Base-by-base conservation (phyloP, 2,329 filamentous ascomycete genomes). In the Geoglossum cookeanum region DNA sequence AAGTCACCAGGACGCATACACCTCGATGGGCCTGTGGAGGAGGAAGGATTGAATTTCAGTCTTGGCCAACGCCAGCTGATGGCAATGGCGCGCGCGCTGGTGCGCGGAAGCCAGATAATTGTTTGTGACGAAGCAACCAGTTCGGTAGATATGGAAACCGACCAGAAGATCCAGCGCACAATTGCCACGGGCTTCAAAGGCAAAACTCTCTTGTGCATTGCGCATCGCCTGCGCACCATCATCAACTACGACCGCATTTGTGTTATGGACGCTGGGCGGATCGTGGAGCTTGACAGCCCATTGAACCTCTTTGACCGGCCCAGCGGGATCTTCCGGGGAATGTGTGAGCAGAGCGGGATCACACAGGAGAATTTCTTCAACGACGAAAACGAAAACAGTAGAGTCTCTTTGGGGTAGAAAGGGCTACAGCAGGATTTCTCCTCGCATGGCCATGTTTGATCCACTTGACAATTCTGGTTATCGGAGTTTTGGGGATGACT, bases 71-170 rank as follows among this genome's bases (percentile, higher is more conserved):
- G 92, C 2, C 92, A 97, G 70, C 79, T 97, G 54, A 94, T 97
- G 85, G 92, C 92, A 0, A 77, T 98, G 0, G 90, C 90, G 0
- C 83, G 92, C 0, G 92, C 92, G 0, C 79, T 98, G 1, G 91
- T 97, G 3, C 83, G 91, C 42, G 81, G 84, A 48, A 85, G 84
- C 0, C 87, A 85, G 63, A 96, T 97, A 70, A 96, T 97, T 64
- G 84, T 98, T 55, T 96, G 91, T 69, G 92, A 98, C 72, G 92
- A 98, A 70, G 92, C 92, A 0, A 98, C 92, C 0, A 88, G 84
- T 1, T 86, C 81, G 0, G 90, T 97, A 6, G 91, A 97, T 69
- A 92, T 96, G 75, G 91, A 96, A 67, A 97, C 91, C 2, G 92
- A 98, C 67, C 84, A 88, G 70, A 94, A 92, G 77, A 95, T 97